These are phyloP conservation scores for Alternaria hordeiaustralica DNA, from an alignment of 2,329 filamentous ascomycete genomes.

Conservation along the genomic window DNA sequence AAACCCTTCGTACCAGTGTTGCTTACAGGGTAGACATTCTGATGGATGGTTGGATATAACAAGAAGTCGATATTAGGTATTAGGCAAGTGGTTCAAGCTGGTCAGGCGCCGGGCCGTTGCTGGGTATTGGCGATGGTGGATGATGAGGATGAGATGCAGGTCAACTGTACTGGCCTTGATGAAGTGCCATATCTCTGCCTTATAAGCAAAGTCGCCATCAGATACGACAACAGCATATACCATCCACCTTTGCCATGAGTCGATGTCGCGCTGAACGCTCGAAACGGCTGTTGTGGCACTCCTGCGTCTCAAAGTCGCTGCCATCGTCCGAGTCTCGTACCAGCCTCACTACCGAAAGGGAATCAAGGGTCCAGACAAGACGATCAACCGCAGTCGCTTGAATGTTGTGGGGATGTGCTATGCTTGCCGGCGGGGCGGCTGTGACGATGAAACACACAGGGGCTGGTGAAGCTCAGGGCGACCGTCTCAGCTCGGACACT, in stretches of 20 bases:
- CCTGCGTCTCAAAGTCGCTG: constrained; percentile 19
- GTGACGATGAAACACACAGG: constrained; percentile 27
- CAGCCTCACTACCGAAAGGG: constrained; percentile 3
- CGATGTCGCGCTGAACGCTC: neutral
- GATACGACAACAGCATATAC: neutral
- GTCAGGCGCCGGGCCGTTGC: constrained; percentile 18
- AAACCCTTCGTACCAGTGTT: neutral
- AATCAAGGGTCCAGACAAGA: constrained; percentile 1
- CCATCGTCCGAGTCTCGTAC: constrained; percentile 34
- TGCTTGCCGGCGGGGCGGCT: constrained; percentile 11
- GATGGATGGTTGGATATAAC: neutral
- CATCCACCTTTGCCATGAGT: neutral
- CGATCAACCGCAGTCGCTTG: constrained; percentile 6
- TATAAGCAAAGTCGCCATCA: constrained; percentile 28
- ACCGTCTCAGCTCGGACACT: constrained; percentile 15
- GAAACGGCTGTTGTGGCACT: constrained; percentile 35
- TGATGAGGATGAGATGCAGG: constrained; percentile 26
- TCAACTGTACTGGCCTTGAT: constrained; percentile 32
- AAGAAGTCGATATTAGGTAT: constrained; percentile 8
- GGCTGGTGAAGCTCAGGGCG: neutral
- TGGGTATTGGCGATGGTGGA: constrained; percentile 12
- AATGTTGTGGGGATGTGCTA: constrained; percentile 8
- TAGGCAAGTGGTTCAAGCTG: neutral
- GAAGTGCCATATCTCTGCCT: constrained; percentile 23
- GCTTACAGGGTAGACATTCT: constrained; percentile 42